A percentile compares a stretch with the other conserved stretches of the same genome.
phyloP scores from a whole-genome alignment of 768 basidiomycete genomes.

The Coprinopsis strossmayeri region DNA sequence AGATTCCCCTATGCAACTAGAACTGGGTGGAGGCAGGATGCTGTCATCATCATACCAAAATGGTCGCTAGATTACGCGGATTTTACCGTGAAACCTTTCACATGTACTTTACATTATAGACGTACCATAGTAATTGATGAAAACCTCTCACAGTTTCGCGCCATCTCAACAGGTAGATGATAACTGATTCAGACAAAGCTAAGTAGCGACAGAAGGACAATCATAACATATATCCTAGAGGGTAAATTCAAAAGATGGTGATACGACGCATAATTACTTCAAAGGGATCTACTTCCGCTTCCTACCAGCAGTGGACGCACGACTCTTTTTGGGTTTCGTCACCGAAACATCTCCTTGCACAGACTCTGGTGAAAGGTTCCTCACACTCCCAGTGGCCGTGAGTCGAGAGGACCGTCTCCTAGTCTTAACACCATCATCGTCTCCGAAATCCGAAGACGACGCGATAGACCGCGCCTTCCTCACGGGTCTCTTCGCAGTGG shows the following conservation, averaged over 20 bases:
- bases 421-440: conserved; percentile 28
- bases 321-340: not conserved
- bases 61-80: conserved; percentile 3
- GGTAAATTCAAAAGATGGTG: not conserved
- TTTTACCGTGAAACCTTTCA: not conserved
- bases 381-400: conserved; percentile 21
- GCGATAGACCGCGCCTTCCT: conserved; percentile 24
- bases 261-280: not conserved
- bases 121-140: not conserved
- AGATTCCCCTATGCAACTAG: conserved; percentile 3
- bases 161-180: no score
- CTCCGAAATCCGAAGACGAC: conserved; percentile 23
- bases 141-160: no score
- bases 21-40: not conserved
- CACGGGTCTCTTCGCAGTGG: conserved; percentile 6
- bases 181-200: no score
- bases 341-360: not conserved
- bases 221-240: no score
- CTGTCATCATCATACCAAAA: conserved; percentile 1
- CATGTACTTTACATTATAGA: not conserved
- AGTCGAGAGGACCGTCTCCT: conserved; percentile 40
- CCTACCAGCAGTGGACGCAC: not conserved
- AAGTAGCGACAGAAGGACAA: no score
- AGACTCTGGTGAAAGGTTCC: conserved; percentile 15
- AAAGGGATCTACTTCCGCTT: not conserved